These are phyloP conservation scores for Microdochium bolleyi DNA, from an alignment of 2,329 filamentous ascomycete genomes.

Conservation along the genomic window DNA sequence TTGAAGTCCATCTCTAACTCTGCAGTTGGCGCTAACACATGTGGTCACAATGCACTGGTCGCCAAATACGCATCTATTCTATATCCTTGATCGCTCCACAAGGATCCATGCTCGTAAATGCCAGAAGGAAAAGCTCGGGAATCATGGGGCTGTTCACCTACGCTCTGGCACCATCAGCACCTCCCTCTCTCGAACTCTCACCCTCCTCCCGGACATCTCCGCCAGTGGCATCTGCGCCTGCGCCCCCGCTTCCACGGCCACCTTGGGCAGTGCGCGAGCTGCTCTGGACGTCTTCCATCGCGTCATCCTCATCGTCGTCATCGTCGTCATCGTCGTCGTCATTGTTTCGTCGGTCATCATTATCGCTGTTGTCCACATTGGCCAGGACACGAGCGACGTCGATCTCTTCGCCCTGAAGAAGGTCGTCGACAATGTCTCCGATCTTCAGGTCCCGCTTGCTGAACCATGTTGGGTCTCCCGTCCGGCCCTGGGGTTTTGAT, in stretches of 20 bases:
- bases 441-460: conserved; percentile 81
- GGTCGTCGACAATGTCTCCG: conserved; percentile 74
- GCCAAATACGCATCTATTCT: conserved; percentile 1
- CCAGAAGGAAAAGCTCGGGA: conserved; percentile 9
- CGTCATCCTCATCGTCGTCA: conserved; percentile 59
- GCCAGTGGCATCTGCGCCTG: conserved; percentile 78
- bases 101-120: conserved; percentile 12
- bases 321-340: conserved; percentile 64
- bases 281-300: conserved; percentile 46
- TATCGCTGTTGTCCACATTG: conserved; percentile 44
- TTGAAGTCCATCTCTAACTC: neutral
- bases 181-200: conserved; percentile 79
- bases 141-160: conserved; percentile 61
- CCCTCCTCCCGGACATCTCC: conserved; percentile 90
- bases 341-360: conserved; percentile 34
- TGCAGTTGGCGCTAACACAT: neutral
- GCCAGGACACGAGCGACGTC: conserved; percentile 69
- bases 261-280: neutral
- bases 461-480: conserved; percentile 66
- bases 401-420: conserved; percentile 85
- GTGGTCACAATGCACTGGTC: neutral
- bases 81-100: conserved; percentile 4
- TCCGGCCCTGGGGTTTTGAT: conserved; percentile 70
- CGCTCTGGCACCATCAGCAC: conserved; percentile 97
- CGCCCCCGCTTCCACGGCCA: conserved; percentile 58